phyloP scores from a whole-genome alignment of 768 basidiomycete genomes.

The Phlebiopsis gigantea region DNA sequence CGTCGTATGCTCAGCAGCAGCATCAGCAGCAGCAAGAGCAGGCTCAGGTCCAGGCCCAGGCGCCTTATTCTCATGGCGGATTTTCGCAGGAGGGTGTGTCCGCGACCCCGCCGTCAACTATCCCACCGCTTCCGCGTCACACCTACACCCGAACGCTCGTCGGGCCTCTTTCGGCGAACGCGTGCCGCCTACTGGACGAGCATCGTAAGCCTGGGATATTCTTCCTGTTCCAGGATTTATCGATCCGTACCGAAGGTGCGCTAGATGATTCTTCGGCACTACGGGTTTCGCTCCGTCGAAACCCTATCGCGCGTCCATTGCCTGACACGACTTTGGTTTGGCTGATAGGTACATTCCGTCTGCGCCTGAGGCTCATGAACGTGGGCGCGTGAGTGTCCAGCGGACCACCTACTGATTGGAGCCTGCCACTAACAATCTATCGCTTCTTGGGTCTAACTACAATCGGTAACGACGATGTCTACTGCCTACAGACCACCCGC shows the following conservation, averaged over 20 bases:
- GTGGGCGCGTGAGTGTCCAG: constrained; percentile 74
- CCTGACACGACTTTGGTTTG: constrained; percentile 1
- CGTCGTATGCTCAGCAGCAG: constrained; percentile 31
- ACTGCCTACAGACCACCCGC: constrained; percentile 52
- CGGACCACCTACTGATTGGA: constrained; percentile 8
- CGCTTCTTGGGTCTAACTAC: constrained; percentile 8
- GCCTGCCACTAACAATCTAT: constrained; percentile 1
- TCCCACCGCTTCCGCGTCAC: constrained; percentile 52
- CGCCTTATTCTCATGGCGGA: constrained; percentile 18
- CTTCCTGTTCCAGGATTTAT: constrained; percentile 93
- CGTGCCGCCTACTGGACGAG: constrained; percentile 78
- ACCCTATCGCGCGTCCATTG: background rate
- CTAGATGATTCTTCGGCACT: constrained; percentile 5
- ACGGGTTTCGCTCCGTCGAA: background rate
- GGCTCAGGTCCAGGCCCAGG: constrained; percentile 19
- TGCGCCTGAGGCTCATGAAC: constrained; percentile 85
- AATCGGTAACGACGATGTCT: background rate
- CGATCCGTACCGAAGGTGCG: constrained; percentile 87
- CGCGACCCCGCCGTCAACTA: constrained; percentile 25
- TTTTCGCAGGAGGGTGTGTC: constrained; percentile 11
- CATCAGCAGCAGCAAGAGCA: constrained; percentile 23
- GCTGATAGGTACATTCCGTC: constrained; percentile 68
- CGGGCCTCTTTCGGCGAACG: constrained; percentile 83
- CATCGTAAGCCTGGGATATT: constrained; percentile 85
- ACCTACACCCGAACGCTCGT: constrained; percentile 85